Conservation (phyloP, 805 yeast genomes). For the Wickerhamiella allomyrinae region DNA sequence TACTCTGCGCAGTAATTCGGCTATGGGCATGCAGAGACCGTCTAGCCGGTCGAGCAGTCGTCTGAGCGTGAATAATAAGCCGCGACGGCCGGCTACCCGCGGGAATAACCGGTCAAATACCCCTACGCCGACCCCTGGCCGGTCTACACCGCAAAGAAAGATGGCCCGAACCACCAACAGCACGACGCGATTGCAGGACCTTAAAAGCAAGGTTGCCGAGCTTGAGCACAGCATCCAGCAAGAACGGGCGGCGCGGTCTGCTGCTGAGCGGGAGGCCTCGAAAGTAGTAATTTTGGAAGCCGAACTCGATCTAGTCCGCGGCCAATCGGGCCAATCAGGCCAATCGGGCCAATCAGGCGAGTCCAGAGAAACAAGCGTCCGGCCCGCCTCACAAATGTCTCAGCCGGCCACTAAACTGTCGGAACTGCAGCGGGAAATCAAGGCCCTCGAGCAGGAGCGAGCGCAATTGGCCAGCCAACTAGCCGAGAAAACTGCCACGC, state of each 20-base stretch:
- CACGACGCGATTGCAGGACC: slow-evolving; percentile 15
- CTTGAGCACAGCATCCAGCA: slow-evolving; percentile 19
- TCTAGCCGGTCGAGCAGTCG: not conserved
- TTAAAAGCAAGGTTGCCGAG: slow-evolving; percentile 18
- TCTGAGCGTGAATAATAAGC: not conserved
- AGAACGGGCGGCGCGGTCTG: slow-evolving; percentile 14
- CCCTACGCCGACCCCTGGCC: not conserved
- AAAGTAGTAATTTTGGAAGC: slow-evolving; percentile 7
- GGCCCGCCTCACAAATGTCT: not conserved
- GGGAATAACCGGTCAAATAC: too few species aligned
- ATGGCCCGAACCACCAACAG: too few species aligned
- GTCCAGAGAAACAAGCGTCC: not conserved
- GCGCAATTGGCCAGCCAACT: not conserved
- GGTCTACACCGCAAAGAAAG: not conserved
- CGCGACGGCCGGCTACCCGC: too few species aligned
- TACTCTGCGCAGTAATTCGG: slow-evolving; percentile 8
- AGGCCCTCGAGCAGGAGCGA: not conserved
- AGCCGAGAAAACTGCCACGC: not conserved
- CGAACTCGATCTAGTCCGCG: slow-evolving; percentile 4
- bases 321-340: not conserved
- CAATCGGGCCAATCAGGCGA: not conserved
- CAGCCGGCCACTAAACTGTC: not conserved
- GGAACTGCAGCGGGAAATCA: not conserved
- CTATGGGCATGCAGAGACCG: slow-evolving; percentile 7
- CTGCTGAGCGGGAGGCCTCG: not conserved